These are phyloP conservation scores for Tephrocybe sp. DNA, from an alignment of 768 basidiomycete species.

Conservation along the genomic window DNA sequence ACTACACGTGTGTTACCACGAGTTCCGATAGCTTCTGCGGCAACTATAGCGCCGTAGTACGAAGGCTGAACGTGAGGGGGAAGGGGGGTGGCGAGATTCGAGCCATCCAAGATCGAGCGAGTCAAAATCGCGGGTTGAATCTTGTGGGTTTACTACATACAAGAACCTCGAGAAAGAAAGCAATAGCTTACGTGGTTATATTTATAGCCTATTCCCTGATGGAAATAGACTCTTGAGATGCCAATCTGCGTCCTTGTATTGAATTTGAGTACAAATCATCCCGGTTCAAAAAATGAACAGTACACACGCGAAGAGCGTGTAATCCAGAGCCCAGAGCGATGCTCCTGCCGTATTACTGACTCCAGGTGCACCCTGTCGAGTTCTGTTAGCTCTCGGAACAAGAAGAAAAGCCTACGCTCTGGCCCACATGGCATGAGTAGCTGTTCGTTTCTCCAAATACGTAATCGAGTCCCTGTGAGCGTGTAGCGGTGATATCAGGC, in stretches of 20 bases:
- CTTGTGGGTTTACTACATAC: slow-evolving; percentile 29
- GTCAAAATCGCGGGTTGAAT: slow-evolving; percentile 64
- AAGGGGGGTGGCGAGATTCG: slow-evolving; percentile 45
- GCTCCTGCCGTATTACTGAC: slow-evolving; percentile 74
- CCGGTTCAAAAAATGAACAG: too few species aligned
- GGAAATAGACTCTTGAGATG: slow-evolving; percentile 58
- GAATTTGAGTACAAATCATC: background rate
- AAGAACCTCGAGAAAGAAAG: background rate
- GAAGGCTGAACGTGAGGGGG: slow-evolving; percentile 63
- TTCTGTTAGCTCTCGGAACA: background rate
- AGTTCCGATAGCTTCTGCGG: slow-evolving; percentile 55
- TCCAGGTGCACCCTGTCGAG: slow-evolving; percentile 43
- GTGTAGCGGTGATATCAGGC: slow-evolving; percentile 54
- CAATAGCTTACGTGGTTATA: slow-evolving; percentile 54
- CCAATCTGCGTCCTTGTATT: slow-evolving; percentile 34
- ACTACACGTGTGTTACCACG: slow-evolving; percentile 37
- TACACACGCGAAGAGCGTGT: slow-evolving; percentile 54
- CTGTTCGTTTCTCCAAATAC: slow-evolving; percentile 69
- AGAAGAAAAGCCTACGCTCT: background rate
- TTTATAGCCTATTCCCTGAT: slow-evolving; percentile 71
- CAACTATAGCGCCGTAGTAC: slow-evolving; percentile 66
- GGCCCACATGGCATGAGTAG: slow-evolving; percentile 40
- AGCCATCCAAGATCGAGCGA: slow-evolving; percentile 56
- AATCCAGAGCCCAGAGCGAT: slow-evolving; percentile 68
- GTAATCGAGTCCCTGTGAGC: slow-evolving; percentile 48